phyloP scores from a whole-genome alignment of 148 eudicot species.

The Rhododendron henanense region DNA sequence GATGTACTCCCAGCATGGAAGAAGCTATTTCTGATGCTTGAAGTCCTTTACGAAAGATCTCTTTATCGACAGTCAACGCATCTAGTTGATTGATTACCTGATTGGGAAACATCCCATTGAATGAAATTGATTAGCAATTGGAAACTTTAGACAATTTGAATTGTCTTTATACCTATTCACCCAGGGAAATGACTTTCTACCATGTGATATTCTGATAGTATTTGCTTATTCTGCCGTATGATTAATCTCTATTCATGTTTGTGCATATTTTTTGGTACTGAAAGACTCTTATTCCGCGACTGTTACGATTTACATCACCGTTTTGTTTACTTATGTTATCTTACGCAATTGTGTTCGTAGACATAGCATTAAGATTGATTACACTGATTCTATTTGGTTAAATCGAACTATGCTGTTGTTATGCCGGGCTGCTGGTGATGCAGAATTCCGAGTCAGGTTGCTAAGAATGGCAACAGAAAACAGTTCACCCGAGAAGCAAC shows the following conservation, averaged over 20 bases:
- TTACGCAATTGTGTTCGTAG: background rate
- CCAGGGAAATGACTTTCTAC: background rate
- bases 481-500: constrained; percentile 23
- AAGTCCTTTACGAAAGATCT: background rate
- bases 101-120: background rate
- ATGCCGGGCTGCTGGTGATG: background rate
- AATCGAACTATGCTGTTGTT: background rate
- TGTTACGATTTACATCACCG: background rate
- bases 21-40: background rate
- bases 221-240: background rate
- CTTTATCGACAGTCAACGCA: background rate
- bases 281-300: background rate
- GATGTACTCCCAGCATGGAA: background rate
- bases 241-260: background rate
- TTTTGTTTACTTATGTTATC: background rate
- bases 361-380: background rate
- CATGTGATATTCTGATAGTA: background rate
- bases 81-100: background rate
- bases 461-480: constrained; percentile 28
- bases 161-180: background rate
- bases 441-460: background rate
- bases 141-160: background rate
- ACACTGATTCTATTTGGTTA: background rate
- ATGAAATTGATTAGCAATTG: background rate
- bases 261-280: background rate